These are phyloP conservation scores for Takakia lepidozioides DNA, from an alignment of 225 moss, liverwort and hornwort genomes.

Conservation along the genomic window DNA sequence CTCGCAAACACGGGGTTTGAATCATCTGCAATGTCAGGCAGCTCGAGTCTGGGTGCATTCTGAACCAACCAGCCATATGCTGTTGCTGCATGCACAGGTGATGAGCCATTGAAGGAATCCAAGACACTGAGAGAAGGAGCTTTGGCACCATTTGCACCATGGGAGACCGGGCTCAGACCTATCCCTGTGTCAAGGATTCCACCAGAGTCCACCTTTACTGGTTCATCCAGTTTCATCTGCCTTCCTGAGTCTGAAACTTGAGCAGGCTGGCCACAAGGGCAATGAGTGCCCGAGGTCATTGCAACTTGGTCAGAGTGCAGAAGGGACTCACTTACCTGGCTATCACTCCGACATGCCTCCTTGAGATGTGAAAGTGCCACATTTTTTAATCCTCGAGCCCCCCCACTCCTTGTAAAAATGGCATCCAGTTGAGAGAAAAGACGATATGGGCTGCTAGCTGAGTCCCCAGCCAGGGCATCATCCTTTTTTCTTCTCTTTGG, in stretches of 20 bases:
- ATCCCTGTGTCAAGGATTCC: no score
- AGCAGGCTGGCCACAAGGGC: no score
- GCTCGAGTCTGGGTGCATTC: slow-evolving; percentile 13
- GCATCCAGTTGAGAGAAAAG: slow-evolving; percentile 11
- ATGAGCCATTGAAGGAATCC: background rate
- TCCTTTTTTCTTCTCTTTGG: slow-evolving; percentile 10
- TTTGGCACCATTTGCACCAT: no score
- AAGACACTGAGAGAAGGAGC: no score
- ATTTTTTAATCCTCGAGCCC: slow-evolving; percentile 7
- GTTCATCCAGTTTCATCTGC: no score
- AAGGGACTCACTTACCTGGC: background rate
- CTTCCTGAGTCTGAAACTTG: no score
- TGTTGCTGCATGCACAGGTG: slow-evolving; percentile 1
- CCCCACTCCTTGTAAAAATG: slow-evolving; percentile 7
- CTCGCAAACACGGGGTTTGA: slow-evolving; percentile 30
- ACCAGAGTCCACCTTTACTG: no score
- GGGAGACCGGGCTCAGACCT: no score
- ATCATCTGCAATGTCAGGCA: slow-evolving; percentile 25
- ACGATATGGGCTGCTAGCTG: no score
- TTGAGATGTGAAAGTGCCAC: slow-evolving; percentile 13
- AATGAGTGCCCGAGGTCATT: no score
- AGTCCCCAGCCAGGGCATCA: no score
- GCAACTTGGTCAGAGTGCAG: background rate
- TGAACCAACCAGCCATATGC: slow-evolving; percentile 24
- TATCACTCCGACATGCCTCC: slow-evolving; percentile 1